Base-by-base conservation (phyloP, 306 rosid species). In the Cucumis cinereus region DNA sequence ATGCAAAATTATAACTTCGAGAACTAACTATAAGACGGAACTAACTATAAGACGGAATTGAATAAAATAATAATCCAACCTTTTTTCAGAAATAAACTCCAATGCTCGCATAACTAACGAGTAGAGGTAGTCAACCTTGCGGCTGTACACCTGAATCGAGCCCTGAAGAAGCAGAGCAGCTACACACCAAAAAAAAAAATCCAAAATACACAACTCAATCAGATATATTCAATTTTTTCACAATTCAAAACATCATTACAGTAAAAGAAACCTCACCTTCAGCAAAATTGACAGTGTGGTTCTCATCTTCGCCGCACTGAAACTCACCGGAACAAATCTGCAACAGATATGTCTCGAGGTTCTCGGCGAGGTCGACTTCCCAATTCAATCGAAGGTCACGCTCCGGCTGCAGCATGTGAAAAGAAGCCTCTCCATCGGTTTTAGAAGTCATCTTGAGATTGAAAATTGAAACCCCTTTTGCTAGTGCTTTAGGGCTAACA, bases 121-220 rank as follows among this genome's bases (percentile, higher is more conserved):
- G 79, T 95, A 86, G 0, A 95, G 92, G 79, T 92, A 95, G 60
- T 92, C 99, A 57, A 95, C 99, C 82, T 95, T 95, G 10, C 98
- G 84, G 76, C 99, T 90, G 79, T 95, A 95, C 75, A 95, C 99
- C 79, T 95, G 99, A 17, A 95, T 86, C 38, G 99, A 92, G 74
- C 97, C 97, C 83, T 94, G 96, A 89, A 94, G 91, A 50, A 94
- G 87, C 77, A 94, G 73, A 78, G 99, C 99, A 88, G 99, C 99
- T 92, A 83, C 87, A 28, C 83, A 80, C 77, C n/a, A n/a, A n/a
- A 67, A 20, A 40, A 4, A 11, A 67, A 66, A n/a, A 0, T 16
- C 53, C 36, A 23, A 23, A 43, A 66, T 0, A 63, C 68, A 20
- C 33, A 3, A 43, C 17, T 6, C 55, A 68, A 5, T 13, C 69